These are phyloP conservation scores for Lasiosphaeria miniovina DNA, from an alignment of 495 filamentous ascomycete genomes.

Conservation along the genomic window DNA sequence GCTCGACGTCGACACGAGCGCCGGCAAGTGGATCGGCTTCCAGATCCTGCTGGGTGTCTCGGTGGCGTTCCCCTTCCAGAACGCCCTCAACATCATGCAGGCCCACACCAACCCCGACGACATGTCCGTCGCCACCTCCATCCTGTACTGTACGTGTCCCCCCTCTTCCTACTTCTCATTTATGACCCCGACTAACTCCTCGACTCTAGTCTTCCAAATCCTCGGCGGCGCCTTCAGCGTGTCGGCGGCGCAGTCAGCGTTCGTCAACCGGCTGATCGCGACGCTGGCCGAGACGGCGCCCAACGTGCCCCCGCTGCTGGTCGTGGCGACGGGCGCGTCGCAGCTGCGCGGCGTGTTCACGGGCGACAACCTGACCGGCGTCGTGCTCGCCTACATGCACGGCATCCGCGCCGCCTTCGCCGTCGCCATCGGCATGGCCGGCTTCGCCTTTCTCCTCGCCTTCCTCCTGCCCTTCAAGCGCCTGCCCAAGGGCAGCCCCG, in stretches of 20 bases:
- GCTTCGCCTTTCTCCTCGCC: constrained; percentile 11
- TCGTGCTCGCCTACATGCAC: constrained; percentile 52
- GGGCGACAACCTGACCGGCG: constrained; percentile 35
- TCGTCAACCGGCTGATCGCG: constrained; percentile 42
- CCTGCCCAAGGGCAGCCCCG: constrained; percentile 1
- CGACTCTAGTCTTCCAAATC: constrained; percentile 42
- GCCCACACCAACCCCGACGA: constrained; percentile 11
- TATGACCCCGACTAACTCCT: background rate
- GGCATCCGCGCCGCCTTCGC: constrained; percentile 46
- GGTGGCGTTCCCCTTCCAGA: constrained; percentile 16
- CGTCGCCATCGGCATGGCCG: constrained; percentile 31
- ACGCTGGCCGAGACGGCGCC: constrained; percentile 39
- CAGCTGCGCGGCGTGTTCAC: constrained; percentile 46
- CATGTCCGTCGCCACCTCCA: constrained; percentile 17
- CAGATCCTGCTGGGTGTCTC: constrained; percentile 53
- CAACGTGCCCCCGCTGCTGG: constrained; percentile 35
- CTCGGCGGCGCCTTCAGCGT: constrained; percentile 51
- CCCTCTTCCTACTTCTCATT: background rate
- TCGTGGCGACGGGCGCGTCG: constrained; percentile 52
- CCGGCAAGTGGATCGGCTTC: constrained; percentile 58
- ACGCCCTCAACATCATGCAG: constrained; percentile 12
- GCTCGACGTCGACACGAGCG: constrained; percentile 36
- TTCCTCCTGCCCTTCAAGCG: constrained; percentile 12
- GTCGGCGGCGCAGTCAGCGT: constrained; percentile 47
- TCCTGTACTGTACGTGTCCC: constrained; percentile 42